These are phyloP conservation scores for Yamadazyma sp. DNA, from an alignment of 1,139 yeast genomes.

Conservation along the genomic window DNA sequence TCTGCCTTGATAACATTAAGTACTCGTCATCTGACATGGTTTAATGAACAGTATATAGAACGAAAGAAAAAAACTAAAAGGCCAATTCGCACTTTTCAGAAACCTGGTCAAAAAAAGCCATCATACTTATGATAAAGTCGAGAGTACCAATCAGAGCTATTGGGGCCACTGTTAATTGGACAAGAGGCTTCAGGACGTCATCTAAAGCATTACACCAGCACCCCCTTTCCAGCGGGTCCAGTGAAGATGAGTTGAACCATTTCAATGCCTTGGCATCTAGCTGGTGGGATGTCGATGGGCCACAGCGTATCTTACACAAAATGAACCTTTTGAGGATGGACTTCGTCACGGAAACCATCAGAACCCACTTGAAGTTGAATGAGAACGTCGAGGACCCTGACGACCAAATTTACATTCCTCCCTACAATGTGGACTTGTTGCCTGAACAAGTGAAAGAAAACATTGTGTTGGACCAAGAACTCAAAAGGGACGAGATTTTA, in stretches of 20 bases:
- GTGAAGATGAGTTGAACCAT: conserved; percentile 64
- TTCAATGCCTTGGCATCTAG: conserved; percentile 80
- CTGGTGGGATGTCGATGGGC: conserved; percentile 97
- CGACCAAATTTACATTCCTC: conserved; percentile 70
- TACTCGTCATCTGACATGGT: conserved; percentile 37
- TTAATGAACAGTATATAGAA: not conserved
- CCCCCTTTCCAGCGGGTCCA: conserved; percentile 29
- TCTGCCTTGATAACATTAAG: conserved; percentile 67
- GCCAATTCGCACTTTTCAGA: conserved; percentile 1
- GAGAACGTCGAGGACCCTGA: conserved; percentile 33
- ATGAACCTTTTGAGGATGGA: conserved; percentile 92
- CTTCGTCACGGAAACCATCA: conserved; percentile 66
- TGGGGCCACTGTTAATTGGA: not conserved
- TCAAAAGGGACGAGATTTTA: conserved; percentile 42
- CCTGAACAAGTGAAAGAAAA: conserved; percentile 53
- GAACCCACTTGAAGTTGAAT: conserved; percentile 46
- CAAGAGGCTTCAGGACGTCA: conserved; percentile 1
- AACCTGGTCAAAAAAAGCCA: too few species aligned
- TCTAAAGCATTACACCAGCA: not conserved
- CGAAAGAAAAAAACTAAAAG: not conserved
- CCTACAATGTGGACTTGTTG: conserved; percentile 65
- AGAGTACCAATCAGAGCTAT: not conserved
- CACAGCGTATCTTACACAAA: conserved; percentile 89
- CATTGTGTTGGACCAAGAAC: conserved; percentile 50
- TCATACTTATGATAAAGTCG: not conserved